Base-by-base conservation (phyloP, 2,329 filamentous ascomycete species). In the Aureobasidium namibiae region DNA sequence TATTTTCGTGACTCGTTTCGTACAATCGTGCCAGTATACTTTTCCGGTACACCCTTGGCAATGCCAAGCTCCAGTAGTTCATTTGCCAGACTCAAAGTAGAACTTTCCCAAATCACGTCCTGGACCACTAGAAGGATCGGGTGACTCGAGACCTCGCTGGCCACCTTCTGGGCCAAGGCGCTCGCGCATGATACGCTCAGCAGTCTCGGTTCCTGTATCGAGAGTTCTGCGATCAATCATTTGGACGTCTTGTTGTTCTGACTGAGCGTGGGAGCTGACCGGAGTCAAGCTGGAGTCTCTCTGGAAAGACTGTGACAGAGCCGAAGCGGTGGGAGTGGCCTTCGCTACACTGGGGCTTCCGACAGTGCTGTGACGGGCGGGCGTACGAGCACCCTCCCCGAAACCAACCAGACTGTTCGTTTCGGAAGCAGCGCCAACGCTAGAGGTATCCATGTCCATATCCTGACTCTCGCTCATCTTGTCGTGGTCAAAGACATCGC, bases 401-500 rank as follows among this genome's bases (percentile, higher is more conserved):
- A 96, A 96, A 0, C 88, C 92, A 10, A 96, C 92, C 6, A 96
- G 79, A 63, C 88, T 92, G 2, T 87, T 89, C 56, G 85, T 86
- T 66, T 95, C 91, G 66, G 89, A 92, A 80, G 94, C 87, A 61
- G 88, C 89, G 64, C 90, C 88, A 53, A 86, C 82, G 63, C 84
- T 85, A 29, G 84, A 85, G 14, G 74, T 76, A 59, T 80, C 77
- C 62, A 71, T 67, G 9, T 72, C 70, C 69, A 71, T 68, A 52
- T 72, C 71, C 64, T 70, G 66, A 33, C 64, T 67, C 61, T 85
- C 88, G 73, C 86, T 90, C 73, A 87, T 80, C 72, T 88, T 83
- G 68, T 90, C 88, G 63, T 86, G 85, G 66, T 81, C 78, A 31
- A 68, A 70, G 26, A 71, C 82, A 66, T 84, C 83, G 68, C 83